Evolutionary conservation across 1,139 yeast genomes (phyloP).

Genomic region (Wickerhamomyces sp.): DNA sequence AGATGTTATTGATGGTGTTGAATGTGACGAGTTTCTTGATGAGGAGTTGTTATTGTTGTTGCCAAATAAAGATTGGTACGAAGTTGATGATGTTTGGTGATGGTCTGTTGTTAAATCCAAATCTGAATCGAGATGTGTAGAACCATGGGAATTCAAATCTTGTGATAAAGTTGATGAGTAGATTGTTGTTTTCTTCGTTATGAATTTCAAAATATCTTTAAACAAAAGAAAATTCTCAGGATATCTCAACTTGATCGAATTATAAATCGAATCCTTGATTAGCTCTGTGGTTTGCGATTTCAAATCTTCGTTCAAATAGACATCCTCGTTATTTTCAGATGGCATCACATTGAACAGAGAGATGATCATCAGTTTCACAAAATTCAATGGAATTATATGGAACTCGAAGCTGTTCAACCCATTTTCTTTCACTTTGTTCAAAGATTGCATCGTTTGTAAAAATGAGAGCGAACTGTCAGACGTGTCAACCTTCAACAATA

Average conservation of each 20-base stretch:
- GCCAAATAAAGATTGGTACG: conserved; percentile 8
- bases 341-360: conserved; percentile 15
- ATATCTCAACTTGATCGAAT: conserved; percentile 19
- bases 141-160: background rate
- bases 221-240: conserved; percentile 22
- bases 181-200: conserved; percentile 3
- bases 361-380: conserved; percentile 17
- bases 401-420: conserved; percentile 22
- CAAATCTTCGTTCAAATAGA: conserved; percentile 5
- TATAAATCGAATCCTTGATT: conserved; percentile 13
- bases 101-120: too few relatives aligned
- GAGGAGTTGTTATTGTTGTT: background rate
- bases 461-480: conserved; percentile 4
- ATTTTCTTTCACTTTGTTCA: conserved; percentile 20
- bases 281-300: conserved; percentile 4
- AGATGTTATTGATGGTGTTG: conserved; percentile 2
- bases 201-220: conserved; percentile 13
- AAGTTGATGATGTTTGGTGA: conserved; percentile 3
- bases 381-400: conserved; percentile 22
- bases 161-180: background rate
- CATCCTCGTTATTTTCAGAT: conserved; percentile 1
- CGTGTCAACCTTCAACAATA: conserved; percentile 10
- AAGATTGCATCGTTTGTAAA: conserved; percentile 6
- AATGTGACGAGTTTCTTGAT: background rate
- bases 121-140: background rate